phyloP scores from a whole-genome alignment of 768 basidiomycete genomes.

The Tricholoma bakamatsutake region DNA sequence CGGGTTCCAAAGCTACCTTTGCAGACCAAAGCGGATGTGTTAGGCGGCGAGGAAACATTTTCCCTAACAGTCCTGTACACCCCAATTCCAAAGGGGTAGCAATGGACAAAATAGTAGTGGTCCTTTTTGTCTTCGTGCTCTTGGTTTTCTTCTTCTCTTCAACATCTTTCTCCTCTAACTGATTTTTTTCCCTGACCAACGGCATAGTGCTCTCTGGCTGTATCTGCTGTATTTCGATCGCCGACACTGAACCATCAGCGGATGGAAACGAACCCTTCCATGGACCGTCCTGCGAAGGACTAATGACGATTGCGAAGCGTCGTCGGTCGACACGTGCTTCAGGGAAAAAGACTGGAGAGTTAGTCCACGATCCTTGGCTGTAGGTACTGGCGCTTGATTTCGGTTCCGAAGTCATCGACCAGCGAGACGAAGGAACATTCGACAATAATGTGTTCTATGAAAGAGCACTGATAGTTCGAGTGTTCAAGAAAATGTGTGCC shows the following conservation, averaged over 20 bases:
- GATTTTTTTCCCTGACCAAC: neutral
- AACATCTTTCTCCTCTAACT: neutral
- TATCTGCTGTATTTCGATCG: conserved; percentile 3
- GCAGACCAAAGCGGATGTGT: conserved; percentile 3
- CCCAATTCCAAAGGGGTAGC: neutral
- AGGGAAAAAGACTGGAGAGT: conserved; percentile 8
- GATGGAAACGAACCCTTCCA: conserved; percentile 5
- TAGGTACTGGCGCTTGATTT: conserved; percentile 17
- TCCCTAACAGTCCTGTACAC: conserved; percentile 11
- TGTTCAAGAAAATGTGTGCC: neutral
- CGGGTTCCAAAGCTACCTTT: neutral
- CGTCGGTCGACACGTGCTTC: conserved; percentile 14
- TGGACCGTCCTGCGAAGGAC: conserved; percentile 13
- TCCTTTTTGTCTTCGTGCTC: neutral
- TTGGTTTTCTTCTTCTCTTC: neutral
- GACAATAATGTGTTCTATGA: conserved; percentile 9
- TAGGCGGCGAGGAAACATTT: conserved; percentile 13
- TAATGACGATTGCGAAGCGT: conserved; percentile 16
- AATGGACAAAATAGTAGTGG: neutral
- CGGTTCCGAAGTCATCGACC: conserved; percentile 13
- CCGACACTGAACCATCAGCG: conserved; percentile 3
- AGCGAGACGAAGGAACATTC: conserved; percentile 8
- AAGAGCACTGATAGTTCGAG: neutral
- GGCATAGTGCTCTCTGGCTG: neutral
- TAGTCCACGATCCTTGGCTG: conserved; percentile 16